Evolutionary conservation across 2,329 filamentous ascomycete species (phyloP).

Genomic region (Ascochyta pisi): DNA sequence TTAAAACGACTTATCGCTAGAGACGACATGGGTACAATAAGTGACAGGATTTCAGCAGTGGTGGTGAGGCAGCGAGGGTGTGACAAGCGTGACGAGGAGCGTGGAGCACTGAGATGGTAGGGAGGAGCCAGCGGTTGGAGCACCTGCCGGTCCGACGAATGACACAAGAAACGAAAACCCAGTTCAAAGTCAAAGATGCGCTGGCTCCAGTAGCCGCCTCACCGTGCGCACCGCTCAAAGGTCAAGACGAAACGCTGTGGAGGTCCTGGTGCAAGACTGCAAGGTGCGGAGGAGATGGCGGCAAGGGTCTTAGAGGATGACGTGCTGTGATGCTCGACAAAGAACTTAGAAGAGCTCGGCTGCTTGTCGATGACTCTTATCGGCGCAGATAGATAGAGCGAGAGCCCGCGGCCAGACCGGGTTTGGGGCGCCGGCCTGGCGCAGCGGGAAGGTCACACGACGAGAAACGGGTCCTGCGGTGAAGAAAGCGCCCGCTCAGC

Average conservation of each 20-base stretch:
- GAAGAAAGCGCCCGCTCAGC: constrained; percentile 9
- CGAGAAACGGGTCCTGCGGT: constrained; percentile 17
- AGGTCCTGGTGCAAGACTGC: constrained; percentile 14
- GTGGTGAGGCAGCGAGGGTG: constrained; percentile 5
- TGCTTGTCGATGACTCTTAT: constrained; percentile 26
- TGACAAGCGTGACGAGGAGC: constrained; percentile 17
- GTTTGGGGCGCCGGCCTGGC: constrained; percentile 23
- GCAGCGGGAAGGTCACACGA: constrained; percentile 34
- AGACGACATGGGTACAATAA: constrained; percentile 36
- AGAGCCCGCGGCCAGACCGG: constrained; percentile 15
- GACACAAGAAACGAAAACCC: constrained; percentile 37
- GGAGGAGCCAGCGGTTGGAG: constrained; percentile 39
- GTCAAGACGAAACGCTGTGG: constrained; percentile 32
- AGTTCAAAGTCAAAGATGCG: constrained; percentile 36
- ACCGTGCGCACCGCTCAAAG: constrained; percentile 23
- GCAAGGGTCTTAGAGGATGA: constrained; percentile 35
- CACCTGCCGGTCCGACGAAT: constrained; percentile 41
- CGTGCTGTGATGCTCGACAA: constrained; percentile 34
- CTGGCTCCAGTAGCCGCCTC: constrained; percentile 43
- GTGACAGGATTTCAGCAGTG: background rate
- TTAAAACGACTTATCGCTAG: constrained; percentile 24
- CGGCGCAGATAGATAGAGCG: constrained; percentile 29
- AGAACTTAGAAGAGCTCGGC: constrained; percentile 32
- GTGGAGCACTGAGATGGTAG: constrained; percentile 33
- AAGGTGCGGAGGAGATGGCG: constrained; percentile 19